These are phyloP conservation scores for Sporothrix brunneoviolacea DNA, from an alignment of 2,329 filamentous ascomycete genomes.

Conservation along the genomic window DNA sequence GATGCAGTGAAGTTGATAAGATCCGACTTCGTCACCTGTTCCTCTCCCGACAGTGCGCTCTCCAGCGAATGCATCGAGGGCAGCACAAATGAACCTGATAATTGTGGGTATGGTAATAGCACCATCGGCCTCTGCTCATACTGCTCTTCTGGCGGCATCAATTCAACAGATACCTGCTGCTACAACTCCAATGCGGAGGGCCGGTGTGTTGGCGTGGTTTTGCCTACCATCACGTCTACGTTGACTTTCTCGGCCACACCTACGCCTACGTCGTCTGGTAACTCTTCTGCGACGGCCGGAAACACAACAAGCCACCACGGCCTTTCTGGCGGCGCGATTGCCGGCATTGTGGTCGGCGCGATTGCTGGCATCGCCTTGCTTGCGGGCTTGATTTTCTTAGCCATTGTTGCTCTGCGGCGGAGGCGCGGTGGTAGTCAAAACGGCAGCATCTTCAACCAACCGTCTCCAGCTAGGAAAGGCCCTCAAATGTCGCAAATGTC, in stretches of 20 bases:
- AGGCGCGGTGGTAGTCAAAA: conserved; percentile 51
- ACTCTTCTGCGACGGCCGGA: conserved; percentile 25
- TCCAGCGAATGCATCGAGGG: conserved; percentile 69
- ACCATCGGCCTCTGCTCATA: conserved; percentile 77
- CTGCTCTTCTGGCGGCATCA: conserved; percentile 74
- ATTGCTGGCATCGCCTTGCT: conserved; percentile 65
- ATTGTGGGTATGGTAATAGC: conserved; percentile 76
- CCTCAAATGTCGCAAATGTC: conserved; percentile 34
- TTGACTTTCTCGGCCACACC: conserved; percentile 50
- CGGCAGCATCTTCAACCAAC: conserved; percentile 82
- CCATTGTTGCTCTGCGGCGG: conserved; percentile 48
- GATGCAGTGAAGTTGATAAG: conserved; percentile 72
- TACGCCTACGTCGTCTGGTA: conserved; percentile 40
- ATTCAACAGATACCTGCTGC: conserved; percentile 94
- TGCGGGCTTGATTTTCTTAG: conserved; percentile 62
- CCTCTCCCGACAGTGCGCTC: conserved; percentile 73
- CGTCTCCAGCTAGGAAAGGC: conserved; percentile 60
- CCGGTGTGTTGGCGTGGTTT: conserved; percentile 66
- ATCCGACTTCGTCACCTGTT: conserved; percentile 87
- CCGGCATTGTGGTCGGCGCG: conserved; percentile 80
- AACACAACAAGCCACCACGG: conserved; percentile 24
- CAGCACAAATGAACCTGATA: conserved; percentile 69
- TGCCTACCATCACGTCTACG: conserved; percentile 69
- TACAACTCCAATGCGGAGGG: conserved; percentile 69
- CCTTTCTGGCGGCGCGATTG: conserved; percentile 80